These are phyloP conservation scores for Prunus campanulata DNA, from an alignment of 306 rosid species.

Conservation along the genomic window DNA sequence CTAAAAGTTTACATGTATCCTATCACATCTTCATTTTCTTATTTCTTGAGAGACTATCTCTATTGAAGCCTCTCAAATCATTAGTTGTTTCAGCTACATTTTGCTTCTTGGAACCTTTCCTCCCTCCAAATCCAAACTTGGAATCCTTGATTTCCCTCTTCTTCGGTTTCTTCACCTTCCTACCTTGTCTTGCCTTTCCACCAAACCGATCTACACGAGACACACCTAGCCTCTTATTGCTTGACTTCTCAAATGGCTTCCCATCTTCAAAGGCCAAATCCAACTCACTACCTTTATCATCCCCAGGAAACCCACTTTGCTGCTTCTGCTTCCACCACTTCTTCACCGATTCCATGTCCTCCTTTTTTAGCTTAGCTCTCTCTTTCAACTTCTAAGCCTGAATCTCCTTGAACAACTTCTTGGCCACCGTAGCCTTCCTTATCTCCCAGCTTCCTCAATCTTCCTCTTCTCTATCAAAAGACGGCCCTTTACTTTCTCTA, in stretches of 20 bases:
- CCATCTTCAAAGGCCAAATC: slow-evolving; percentile 65
- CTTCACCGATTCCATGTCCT: slow-evolving; percentile 82
- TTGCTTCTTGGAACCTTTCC: slow-evolving; percentile 64
- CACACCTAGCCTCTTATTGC: slow-evolving; percentile 66
- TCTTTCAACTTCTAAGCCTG: slow-evolving; percentile 79
- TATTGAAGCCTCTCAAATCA: slow-evolving; percentile 43
- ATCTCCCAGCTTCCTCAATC: slow-evolving; percentile 92
- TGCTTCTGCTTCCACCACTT: slow-evolving; percentile 97
- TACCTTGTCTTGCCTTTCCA: slow-evolving; percentile 54
- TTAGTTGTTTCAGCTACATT: slow-evolving; percentile 62
- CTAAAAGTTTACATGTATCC: neutral
- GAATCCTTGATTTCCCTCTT: slow-evolving; percentile 60
- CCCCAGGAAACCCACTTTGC: slow-evolving; percentile 70
- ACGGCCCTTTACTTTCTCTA: slow-evolving; percentile 72
- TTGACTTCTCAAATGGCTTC: slow-evolving; percentile 61
- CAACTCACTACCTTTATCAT: slow-evolving; percentile 40
- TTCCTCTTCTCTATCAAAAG: slow-evolving; percentile 64
- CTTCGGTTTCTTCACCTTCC: slow-evolving; percentile 37
- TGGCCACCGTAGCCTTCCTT: slow-evolving; percentile 68
- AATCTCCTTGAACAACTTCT: slow-evolving; percentile 72
- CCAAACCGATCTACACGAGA: slow-evolving; percentile 74
- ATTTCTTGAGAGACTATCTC: slow-evolving; percentile 30
- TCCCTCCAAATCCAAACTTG: slow-evolving; percentile 84
- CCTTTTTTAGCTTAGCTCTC: slow-evolving; percentile 84
- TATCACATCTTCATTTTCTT: slow-evolving; percentile 61